Evolutionary conservation across 306 rosid genomes (phyloP).

Genomic region (Luffa acutangula): DNA sequence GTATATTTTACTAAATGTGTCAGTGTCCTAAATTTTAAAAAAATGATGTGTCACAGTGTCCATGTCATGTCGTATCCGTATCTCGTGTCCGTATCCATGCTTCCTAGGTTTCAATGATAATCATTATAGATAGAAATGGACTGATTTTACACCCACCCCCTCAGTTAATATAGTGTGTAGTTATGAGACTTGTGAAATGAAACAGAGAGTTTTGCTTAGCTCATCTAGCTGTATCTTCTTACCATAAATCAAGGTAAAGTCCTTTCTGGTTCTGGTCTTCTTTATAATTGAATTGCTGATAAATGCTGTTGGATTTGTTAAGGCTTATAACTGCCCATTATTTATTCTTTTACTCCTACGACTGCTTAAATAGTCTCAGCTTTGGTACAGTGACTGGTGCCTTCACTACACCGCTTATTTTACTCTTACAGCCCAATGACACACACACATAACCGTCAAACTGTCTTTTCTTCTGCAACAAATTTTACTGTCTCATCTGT

Average conservation of each 20-base stretch:
- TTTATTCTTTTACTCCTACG: background rate
- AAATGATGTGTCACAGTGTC: too few relatives aligned
- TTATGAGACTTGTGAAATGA: background rate
- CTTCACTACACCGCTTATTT: background rate
- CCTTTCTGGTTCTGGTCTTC: background rate
- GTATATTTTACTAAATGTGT: too few relatives aligned
- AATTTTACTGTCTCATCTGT: background rate
- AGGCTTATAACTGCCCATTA: background rate
- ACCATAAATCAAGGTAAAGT: background rate
- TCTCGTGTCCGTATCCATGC: too few relatives aligned
- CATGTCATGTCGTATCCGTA: too few relatives aligned
- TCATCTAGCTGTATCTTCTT: background rate
- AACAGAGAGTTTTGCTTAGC: background rate
- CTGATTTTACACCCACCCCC: conserved; percentile 2
- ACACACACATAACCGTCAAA: background rate
- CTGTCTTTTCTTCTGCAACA: background rate
- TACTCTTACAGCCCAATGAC: too few relatives aligned
- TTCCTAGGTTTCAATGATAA: too few relatives aligned
- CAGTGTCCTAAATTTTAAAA: too few relatives aligned
- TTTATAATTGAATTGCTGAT: background rate
- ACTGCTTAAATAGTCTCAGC: too few relatives aligned
- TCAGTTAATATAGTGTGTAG: background rate
- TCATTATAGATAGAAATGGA: background rate
- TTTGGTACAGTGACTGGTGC: background rate
- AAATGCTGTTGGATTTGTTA: conserved; percentile 5